These are phyloP conservation scores for Viola pubescens DNA, from an alignment of 441 rosid species.

Conservation along the genomic window DNA sequence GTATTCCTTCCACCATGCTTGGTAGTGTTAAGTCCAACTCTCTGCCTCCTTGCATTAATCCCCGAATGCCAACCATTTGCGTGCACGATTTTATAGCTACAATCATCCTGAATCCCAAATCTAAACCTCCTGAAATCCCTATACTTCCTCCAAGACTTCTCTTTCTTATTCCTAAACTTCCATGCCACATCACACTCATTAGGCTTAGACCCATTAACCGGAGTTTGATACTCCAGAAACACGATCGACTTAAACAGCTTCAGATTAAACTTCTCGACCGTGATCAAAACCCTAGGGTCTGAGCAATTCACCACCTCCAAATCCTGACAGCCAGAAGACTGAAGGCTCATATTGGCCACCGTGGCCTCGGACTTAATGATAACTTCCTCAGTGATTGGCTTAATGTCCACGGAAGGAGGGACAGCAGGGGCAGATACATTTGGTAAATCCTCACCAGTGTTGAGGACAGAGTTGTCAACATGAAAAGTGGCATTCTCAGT, in stretches of 20 bases:
- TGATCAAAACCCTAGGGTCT: slow-evolving; percentile 60
- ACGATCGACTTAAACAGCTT: slow-evolving; percentile 60
- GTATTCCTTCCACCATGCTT: slow-evolving; percentile 24
- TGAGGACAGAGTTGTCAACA: slow-evolving; percentile 54
- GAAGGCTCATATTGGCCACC: slow-evolving; percentile 36
- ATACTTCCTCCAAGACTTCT: slow-evolving; percentile 82
- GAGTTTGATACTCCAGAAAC: slow-evolving; percentile 68
- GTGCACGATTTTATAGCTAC: slow-evolving; percentile 51
- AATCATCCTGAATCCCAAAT: slow-evolving; percentile 56
- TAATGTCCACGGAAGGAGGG: slow-evolving; percentile 27
- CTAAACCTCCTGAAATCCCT: slow-evolving; percentile 88
- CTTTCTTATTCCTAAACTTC: slow-evolving; percentile 89
- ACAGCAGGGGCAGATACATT: slow-evolving; percentile 19
- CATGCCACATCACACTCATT: slow-evolving; percentile 86
- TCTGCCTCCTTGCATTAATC: slow-evolving; percentile 54
- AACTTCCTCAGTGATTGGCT: slow-evolving; percentile 49
- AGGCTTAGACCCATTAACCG: slow-evolving; percentile 59
- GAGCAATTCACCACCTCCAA: slow-evolving; percentile 65
- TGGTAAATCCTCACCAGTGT: slow-evolving; percentile 70
- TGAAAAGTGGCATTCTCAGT: slow-evolving; percentile 76
- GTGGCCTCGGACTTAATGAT: slow-evolving; percentile 57
- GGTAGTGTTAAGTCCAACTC: slow-evolving; percentile 29
- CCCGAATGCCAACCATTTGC: slow-evolving; percentile 87
- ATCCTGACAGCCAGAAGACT: slow-evolving; percentile 49
- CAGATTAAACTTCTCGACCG: slow-evolving; percentile 72